Evolutionary conservation across 1,139 yeast species (phyloP).

Genomic region (Geotrichum restrictum): DNA sequence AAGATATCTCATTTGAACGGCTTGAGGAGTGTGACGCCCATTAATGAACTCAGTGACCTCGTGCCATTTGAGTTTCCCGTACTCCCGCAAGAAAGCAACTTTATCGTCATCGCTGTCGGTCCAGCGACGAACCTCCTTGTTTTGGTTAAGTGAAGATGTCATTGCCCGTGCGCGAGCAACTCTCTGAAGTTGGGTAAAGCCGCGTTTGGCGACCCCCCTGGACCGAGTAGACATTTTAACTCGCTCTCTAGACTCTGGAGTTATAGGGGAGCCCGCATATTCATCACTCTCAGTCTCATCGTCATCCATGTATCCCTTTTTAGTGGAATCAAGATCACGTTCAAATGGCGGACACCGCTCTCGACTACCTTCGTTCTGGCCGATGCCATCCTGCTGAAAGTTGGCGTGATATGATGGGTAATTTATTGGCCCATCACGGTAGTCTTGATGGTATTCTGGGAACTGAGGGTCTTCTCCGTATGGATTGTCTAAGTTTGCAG

Average conservation of each 20-base stretch:
- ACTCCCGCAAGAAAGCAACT: slow-evolving; percentile 41
- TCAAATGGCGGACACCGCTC: no score
- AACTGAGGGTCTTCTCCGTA: no score
- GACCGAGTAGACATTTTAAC: no score
- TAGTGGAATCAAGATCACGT: no score
- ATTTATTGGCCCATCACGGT: no score
- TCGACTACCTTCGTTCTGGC: no score
- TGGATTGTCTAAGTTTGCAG: neutral
- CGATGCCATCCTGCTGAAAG: no score
- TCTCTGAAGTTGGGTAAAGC: neutral
- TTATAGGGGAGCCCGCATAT: neutral
- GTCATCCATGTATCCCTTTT: neutral
- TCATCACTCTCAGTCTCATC: neutral
- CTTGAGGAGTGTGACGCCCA: slow-evolving; percentile 36
- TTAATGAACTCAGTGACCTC: slow-evolving; percentile 38
- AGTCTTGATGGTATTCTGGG: no score
- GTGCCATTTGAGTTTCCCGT: slow-evolving; percentile 40
- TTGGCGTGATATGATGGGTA: no score
- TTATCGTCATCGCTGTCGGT: slow-evolving; percentile 41
- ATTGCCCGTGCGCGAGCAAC: neutral
- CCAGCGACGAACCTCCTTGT: slow-evolving; percentile 30
- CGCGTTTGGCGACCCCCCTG: no score
- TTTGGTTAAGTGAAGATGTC: neutral
- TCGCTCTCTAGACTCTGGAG: neutral
- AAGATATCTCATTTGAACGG: slow-evolving; percentile 39